Base-by-base conservation (phyloP, 2,329 filamentous ascomycete species). In the Cadophora luteo-olivacea region DNA sequence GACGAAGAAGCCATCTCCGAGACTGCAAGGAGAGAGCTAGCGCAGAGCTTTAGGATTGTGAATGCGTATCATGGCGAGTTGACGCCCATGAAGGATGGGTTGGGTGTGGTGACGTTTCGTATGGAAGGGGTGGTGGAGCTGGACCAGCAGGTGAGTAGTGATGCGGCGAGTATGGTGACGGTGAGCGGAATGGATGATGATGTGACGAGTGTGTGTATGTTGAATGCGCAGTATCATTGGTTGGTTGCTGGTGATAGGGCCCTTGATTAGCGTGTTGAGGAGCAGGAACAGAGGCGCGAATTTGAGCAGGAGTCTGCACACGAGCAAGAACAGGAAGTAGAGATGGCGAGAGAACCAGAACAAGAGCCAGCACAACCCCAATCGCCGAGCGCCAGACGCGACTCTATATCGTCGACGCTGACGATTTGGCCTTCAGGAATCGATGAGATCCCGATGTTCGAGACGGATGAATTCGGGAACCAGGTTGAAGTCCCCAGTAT, bases 51-150 rank as follows among this genome's bases (percentile, higher is more conserved):
- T 19, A 22, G 64, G 6, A 55, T 32, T 6, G 9, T n/a, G 7
- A 49, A 60, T 52, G 36, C 38, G 24, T 65, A 65, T n/a, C 24
- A 65, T 55, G 62, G 51, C 6, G n/a, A 22, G 32, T 9, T 65
- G n/a, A 45, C 51, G 7, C 62, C 51, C 22, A 7, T 32, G 5
- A 24, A 25, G 14, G 25, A 14, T 5, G 6, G 4, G 4, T 7
- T 48, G 12, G 24, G 49, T 12, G 14, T 2, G 1, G 19, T 65
- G 16, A 22, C 36, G 3, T 41, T 38, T 19, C 16, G 9, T 32
- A n/a, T 32, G 8, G 22, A 32, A 9, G 22, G 8, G 4, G 16
- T 33, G 16, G 2, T n/a, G 36, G 57, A 4, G 19, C 3, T n/a
- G 22, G 57, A 8, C 11, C n/a, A 45, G 11, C 36, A 57, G 22